A percentile compares a stretch with the other conserved stretches of the same genome.
These are phyloP conservation scores for Tricholoma matsutake DNA, from an alignment of 768 basidiomycete species.

Conservation along the genomic window DNA sequence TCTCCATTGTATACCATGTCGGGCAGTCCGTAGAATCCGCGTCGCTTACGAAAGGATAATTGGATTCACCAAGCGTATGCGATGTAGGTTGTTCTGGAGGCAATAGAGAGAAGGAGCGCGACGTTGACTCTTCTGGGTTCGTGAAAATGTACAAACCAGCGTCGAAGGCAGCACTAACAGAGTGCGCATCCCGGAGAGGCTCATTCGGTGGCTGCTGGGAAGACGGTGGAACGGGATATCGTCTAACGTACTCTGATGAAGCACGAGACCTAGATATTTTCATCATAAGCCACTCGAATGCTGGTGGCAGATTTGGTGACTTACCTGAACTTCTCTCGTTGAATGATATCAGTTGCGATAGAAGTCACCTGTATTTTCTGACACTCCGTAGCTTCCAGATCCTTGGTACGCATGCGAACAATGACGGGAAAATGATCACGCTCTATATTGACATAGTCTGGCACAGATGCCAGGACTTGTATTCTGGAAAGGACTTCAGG, in stretches of 20 bases:
- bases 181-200: conserved; percentile 55
- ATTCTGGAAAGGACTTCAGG: conserved; percentile 56
- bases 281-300: neutral
- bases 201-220: conserved; percentile 61
- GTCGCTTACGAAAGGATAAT: conserved; percentile 47
- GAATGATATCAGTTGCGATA: conserved; percentile 56
- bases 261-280: conserved; percentile 37
- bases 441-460: conserved; percentile 47
- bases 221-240: conserved; percentile 54
- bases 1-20: conserved; percentile 61
- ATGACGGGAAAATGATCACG: conserved; percentile 50
- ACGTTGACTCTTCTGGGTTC: conserved; percentile 20
- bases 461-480: conserved; percentile 61
- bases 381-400: conserved; percentile 46
- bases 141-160: conserved; percentile 35
- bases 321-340: conserved; percentile 67
- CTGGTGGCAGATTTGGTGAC: neutral
- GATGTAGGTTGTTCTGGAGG: conserved; percentile 41
- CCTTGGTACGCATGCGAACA: conserved; percentile 58
- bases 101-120: conserved; percentile 48
- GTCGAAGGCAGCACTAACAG: conserved; percentile 51
- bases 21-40: conserved; percentile 25
- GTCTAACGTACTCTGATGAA: conserved; percentile 38
- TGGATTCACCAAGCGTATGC: conserved; percentile 48
- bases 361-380: conserved; percentile 53